phyloP scores from a whole-genome alignment of 306 rosid species.

The Canavalia gladiata region DNA sequence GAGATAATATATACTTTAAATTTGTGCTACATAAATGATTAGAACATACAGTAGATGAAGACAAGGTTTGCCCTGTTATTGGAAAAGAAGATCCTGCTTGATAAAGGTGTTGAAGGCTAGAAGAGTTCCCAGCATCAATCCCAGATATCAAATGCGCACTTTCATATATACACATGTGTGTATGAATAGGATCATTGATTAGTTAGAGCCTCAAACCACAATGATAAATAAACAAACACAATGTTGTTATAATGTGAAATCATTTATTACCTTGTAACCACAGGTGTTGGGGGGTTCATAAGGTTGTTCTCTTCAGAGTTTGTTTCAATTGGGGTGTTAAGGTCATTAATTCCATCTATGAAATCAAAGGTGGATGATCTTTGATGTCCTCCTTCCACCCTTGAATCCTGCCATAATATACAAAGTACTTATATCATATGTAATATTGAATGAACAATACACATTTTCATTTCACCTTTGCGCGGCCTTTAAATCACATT shows the following conservation, averaged over 20 bases:
- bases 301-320: background rate
- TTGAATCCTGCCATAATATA: background rate
- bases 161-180: too few species aligned
- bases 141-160: background rate
- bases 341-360: conserved; percentile 20
- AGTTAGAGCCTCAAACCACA: too few species aligned
- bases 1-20: too few species aligned
- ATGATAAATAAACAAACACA: background rate
- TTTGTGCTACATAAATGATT: too few species aligned
- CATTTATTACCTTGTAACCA: background rate
- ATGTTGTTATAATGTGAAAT: background rate
- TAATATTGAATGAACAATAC: background rate
- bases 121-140: background rate
- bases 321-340: background rate
- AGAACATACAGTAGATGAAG: background rate
- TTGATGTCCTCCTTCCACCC: background rate
- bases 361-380: background rate
- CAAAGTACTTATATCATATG: background rate
- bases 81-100: background rate
- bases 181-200: too few species aligned
- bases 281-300: background rate
- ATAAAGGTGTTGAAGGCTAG: background rate
- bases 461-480: background rate
- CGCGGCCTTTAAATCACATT: too few species aligned
- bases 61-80: background rate